Conservation (phyloP, 305 asterid genomes). For the Fraxinus platypoda region DNA sequence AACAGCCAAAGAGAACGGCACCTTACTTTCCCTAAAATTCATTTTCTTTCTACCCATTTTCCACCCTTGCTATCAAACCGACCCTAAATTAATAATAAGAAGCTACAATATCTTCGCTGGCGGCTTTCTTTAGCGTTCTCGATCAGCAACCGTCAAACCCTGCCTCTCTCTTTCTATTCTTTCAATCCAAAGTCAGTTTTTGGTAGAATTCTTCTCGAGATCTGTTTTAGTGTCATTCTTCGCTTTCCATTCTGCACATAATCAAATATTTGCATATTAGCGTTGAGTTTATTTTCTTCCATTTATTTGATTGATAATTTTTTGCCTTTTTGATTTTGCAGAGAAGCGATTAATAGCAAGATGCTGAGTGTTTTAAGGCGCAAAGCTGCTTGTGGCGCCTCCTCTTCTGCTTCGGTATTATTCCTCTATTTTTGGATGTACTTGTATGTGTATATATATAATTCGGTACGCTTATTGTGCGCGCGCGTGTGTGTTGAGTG, state of each 20-base stretch:
- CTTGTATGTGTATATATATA: not conserved
- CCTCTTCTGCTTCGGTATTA: conserved; percentile 4
- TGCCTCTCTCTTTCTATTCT: not conserved
- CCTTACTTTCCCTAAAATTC: too few species aligned
- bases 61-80: too few species aligned
- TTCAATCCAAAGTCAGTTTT: not conserved
- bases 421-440: not conserved
- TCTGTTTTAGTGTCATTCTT: not conserved
- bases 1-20: too few species aligned
- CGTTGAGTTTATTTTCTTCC: not conserved
- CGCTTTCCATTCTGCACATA: not conserved
- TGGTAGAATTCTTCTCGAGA: not conserved
- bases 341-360: not conserved
- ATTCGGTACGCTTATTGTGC: not conserved
- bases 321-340: not conserved
- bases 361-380: not conserved
- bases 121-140: not conserved
- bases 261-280: not conserved
- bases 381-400: not conserved
- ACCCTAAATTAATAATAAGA: not conserved
- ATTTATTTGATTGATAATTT: not conserved
- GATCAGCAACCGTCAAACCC: not conserved
- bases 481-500: too few species aligned
- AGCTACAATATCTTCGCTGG: not conserved
- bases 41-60: too few species aligned